Conservation (phyloP, 331 rosid species). For the Malus hybrid region DNA sequence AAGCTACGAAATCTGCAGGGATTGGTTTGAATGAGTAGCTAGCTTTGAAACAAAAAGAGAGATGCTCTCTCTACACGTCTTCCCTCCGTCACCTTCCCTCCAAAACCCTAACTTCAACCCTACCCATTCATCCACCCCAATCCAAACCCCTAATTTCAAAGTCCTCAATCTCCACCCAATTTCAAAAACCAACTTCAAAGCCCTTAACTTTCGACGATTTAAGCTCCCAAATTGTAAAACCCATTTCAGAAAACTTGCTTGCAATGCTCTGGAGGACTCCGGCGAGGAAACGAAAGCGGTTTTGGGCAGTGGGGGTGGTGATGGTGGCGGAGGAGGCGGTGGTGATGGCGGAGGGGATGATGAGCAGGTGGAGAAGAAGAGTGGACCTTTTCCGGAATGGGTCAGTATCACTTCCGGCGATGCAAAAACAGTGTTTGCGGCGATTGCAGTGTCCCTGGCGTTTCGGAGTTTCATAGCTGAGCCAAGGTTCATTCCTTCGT, state of each 20-base stretch:
- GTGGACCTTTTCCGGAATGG: slow-evolving; percentile 63
- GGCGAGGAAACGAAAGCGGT: slow-evolving; percentile 45
- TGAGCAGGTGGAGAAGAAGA: slow-evolving; percentile 44
- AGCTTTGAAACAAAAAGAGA: background rate
- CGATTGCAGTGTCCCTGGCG: slow-evolving; percentile 80
- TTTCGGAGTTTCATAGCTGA: slow-evolving; percentile 88
- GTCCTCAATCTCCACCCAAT: slow-evolving; percentile 15
- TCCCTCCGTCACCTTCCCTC: slow-evolving; percentile 32
- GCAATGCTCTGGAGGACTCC: slow-evolving; percentile 52
- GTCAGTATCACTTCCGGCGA: slow-evolving; percentile 71
- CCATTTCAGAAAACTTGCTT: slow-evolving; percentile 25
- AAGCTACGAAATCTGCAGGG: background rate
- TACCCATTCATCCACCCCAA: slow-evolving; percentile 30
- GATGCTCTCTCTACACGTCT: slow-evolving; percentile 55
- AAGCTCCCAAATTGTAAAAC: slow-evolving; percentile 16
- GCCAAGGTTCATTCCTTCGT: slow-evolving; percentile 97
- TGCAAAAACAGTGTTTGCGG: slow-evolving; percentile 81
- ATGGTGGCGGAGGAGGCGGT: slow-evolving; percentile 39
- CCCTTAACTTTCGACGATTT: background rate
- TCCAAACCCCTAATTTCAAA: slow-evolving; percentile 2
- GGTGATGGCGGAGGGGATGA: slow-evolving; percentile 43
- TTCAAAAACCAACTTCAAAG: slow-evolving; percentile 11
- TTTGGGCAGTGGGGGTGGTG: slow-evolving; percentile 29
- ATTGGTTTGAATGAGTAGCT: background rate
- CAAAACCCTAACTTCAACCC: slow-evolving; percentile 27